Conservation (phyloP, 108 stramenopile species). For the Asterionellopsis glacialis region DNA sequence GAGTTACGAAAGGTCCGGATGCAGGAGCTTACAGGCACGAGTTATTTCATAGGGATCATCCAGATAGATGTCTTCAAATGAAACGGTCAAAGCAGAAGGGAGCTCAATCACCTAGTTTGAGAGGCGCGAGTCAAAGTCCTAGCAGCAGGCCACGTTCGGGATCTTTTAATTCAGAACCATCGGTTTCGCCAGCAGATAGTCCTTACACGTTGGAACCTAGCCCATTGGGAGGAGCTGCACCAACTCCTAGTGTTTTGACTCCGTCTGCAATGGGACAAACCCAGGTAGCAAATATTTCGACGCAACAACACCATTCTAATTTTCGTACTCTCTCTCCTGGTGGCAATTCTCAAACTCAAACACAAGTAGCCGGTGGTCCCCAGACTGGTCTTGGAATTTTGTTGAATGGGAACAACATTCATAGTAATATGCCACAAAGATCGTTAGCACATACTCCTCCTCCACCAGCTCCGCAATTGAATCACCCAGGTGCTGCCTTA, state of each 20-base stretch:
- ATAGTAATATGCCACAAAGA: constrained; percentile 9
- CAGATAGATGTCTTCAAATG: constrained; percentile 82
- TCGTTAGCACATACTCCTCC: constrained; percentile 6
- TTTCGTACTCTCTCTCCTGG: constrained; percentile 33
- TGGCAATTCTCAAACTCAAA: constrained; percentile 11
- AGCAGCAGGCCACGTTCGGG: constrained; percentile 18
- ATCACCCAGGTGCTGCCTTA: constrained; percentile 8
- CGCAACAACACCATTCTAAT: constrained; percentile 29
- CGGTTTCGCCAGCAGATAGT: constrained; percentile 25
- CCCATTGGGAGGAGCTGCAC: constrained; percentile 12
- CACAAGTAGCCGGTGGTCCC: constrained; percentile 23
- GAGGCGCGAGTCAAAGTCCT: neutral
- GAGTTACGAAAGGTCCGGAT: constrained; percentile 85
- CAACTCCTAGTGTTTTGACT: constrained; percentile 1
- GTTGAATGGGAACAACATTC: constrained; percentile 22
- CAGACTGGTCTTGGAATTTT: constrained; percentile 75
- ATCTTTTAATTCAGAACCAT: constrained; percentile 35
- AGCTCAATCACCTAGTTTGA: constrained; percentile 10
- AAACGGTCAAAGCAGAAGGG: constrained; percentile 88
- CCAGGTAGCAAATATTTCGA: constrained; percentile 4
- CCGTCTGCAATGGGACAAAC: neutral
- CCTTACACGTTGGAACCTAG: constrained; percentile 19
- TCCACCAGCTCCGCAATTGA: constrained; percentile 22
- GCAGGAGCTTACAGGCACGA: constrained; percentile 92
- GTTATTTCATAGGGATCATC: constrained; percentile 84